Evolutionary conservation across 225 moss, liverwort and hornwort species (phyloP).

Genomic region (Rhytidiadelphus loreus): DNA sequence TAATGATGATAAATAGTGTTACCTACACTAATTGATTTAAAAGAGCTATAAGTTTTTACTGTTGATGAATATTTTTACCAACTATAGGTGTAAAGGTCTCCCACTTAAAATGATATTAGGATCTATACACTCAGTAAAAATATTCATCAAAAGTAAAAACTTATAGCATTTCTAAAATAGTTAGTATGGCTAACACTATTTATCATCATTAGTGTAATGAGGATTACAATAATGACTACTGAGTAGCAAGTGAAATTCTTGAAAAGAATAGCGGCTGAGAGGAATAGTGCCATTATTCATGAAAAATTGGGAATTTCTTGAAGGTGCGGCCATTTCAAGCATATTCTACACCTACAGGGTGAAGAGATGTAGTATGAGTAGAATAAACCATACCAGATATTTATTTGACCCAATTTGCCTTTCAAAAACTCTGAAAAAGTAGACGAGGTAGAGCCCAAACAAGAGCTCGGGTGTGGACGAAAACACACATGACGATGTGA

Average conservation of each 20-base stretch:
- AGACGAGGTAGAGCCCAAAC: constrained; percentile 83
- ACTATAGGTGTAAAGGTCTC: too few species aligned
- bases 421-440: constrained; percentile 98
- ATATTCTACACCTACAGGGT: not conserved
- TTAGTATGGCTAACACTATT: too few species aligned
- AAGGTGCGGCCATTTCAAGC: not conserved
- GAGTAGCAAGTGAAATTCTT: not conserved
- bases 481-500: constrained; percentile 69
- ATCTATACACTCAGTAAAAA: too few species aligned
- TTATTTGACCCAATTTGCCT: constrained; percentile 98
- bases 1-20: too few species aligned
- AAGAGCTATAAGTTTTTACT: too few species aligned
- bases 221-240: not conserved
- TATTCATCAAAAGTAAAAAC: too few species aligned
- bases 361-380: not conserved
- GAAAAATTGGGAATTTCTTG: not conserved
- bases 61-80: too few species aligned
- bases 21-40: too few species aligned
- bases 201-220: too few species aligned
- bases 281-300: not conserved
- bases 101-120: too few species aligned
- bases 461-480: constrained; percentile 83
- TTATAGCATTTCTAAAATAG: too few species aligned
- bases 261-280: not conserved
- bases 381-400: constrained; percentile 49